Evolutionary conservation across 345 rosid genomes (phyloP), one percentile per base, ranked within the genome.

Genomic region (Salix arbutifolia): DNA sequence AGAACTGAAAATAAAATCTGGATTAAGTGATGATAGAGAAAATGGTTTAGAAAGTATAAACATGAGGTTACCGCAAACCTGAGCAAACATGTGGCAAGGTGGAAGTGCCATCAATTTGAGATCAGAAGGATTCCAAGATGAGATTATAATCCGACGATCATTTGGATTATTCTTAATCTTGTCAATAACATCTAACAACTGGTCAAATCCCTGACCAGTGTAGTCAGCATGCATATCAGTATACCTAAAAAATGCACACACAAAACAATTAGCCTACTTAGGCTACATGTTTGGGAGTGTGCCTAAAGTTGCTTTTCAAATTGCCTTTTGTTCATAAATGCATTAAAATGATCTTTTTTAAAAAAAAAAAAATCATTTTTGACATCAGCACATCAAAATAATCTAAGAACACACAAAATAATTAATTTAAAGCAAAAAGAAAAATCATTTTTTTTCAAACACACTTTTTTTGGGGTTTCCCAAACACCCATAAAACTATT

Each of bases 51-150:
- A 31, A 35, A 69, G 44, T 38, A 52, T 48, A 74, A 48, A 37
- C 7, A n/a, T 48, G 56, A 16, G 35, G 42, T 35, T 62, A 37
- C 30, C 12, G 73, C 77, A 74, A 75, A 91, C 98, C 90, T 95
- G 99, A 50, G 96, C 93, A 89, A 94, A 96, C 98, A 96, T 92
- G 86, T 96, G 97, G 86, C 99, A 94, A 46, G 99, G 99, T 75
- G 97, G 99, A 78, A 96, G 97, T 30, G 98, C 98, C 98, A 96
- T 92, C 81, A 87, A 70, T 82, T 94, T 89, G 69, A 94, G 90
- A 82, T 92, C 98, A 83, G 97, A 74, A 78, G 99, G 99, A 84
- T 96, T 96, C 97, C 97, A 96, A 81, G 99, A 97, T 4, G 98
- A 94, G 72, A 96, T 90, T 69, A 96, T 82, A 72, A 94, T 96